Evolutionary conservation across 176 grass and related monocot genomes (phyloP), one percentile per base, ranked within the genome.

Genomic region (Triticum monococcum): DNA sequence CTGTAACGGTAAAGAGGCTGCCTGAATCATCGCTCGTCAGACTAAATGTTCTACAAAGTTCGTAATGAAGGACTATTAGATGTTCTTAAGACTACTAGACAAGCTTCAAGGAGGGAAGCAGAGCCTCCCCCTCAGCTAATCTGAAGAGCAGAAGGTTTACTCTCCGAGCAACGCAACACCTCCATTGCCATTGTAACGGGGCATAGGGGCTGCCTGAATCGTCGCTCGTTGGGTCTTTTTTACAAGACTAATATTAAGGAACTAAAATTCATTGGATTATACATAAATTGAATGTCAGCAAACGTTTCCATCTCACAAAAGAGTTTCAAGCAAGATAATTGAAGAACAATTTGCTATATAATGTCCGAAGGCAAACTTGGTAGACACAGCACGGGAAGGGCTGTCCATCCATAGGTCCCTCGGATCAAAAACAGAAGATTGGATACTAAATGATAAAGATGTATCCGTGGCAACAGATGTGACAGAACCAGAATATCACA

Each of bases 111-210:
- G 85, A 79, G 64, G 67, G 22, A 79, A 81, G 32, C n/a, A 1
- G 16, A 79, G 18, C 65, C 45, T 75, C 35, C 77, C 85, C 7
- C 89, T 97, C 94, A 83, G 77, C 94, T 4, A 37, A 90, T 88
- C 94, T 97, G 89, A 97, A 97, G 92, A 97, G 75, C 83, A 88
- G 7, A 97, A 97, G 88, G 60, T 64, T 87, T 81, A 2, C 0
- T 94, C 54, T 97, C 80, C 91, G 94, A 92, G 89, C 89, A 93
- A 97, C 86, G 89, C 72, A 97, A 92, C 89, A 92, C 94, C 91
- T 93, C 89, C 89, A 92, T 88, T 93, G 92, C 79, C 91, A 97
- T 87, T 68, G 64, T 30, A 64, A 35, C 63, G 1, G 2, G 91
- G 87, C 89, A 92, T 89, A 94, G 83, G 83, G 92, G 91, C 87